Percentiles rank a stretch among this genome's conserved stretches.
These are phyloP conservation scores for Hansenula sp. DNA, from an alignment of 1,139 yeast genomes.

Conservation along the genomic window DNA sequence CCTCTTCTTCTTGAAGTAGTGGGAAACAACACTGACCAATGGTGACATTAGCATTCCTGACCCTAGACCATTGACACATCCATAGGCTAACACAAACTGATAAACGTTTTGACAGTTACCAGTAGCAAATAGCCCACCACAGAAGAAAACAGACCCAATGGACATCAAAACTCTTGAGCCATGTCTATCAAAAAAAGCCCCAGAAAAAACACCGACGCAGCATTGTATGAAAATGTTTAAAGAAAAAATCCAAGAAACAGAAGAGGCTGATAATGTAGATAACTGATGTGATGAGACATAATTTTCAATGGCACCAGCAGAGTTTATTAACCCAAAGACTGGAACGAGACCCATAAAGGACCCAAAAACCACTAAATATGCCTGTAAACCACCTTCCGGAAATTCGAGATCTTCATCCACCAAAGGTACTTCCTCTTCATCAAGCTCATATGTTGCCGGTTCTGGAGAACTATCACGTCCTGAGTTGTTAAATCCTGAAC, in stretches of 20 bases:
- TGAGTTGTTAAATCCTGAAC: neutral
- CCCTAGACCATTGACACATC: conserved; percentile 54
- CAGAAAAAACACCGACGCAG: conserved; percentile 54
- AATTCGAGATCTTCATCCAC: conserved; percentile 10
- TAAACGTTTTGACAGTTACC: conserved; percentile 51
- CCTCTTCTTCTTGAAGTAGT: conserved; percentile 57
- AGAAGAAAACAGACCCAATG: conserved; percentile 30
- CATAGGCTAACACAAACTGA: conserved; percentile 58
- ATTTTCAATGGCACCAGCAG: conserved; percentile 68
- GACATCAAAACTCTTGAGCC: conserved; percentile 48
- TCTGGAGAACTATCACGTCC: neutral
- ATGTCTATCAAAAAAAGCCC: conserved; percentile 56
- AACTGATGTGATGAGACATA: conserved; percentile 53
- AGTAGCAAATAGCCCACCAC: conserved; percentile 50
- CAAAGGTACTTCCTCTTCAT: neutral
- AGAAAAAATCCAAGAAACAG: conserved; percentile 69
- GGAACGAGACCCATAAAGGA: conserved; percentile 60
- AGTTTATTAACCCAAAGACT: conserved; percentile 62
- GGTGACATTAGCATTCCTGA: conserved; percentile 50
- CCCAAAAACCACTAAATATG: conserved; percentile 49
- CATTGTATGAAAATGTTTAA: conserved; percentile 52
- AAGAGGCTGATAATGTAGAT: conserved; percentile 37
- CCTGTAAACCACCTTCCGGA: conserved; percentile 57
- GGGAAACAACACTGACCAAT: conserved; percentile 53
- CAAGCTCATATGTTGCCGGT: neutral